Base-by-base conservation (phyloP, 768 basidiomycete species). In the Filobasidium wieringae region DNA sequence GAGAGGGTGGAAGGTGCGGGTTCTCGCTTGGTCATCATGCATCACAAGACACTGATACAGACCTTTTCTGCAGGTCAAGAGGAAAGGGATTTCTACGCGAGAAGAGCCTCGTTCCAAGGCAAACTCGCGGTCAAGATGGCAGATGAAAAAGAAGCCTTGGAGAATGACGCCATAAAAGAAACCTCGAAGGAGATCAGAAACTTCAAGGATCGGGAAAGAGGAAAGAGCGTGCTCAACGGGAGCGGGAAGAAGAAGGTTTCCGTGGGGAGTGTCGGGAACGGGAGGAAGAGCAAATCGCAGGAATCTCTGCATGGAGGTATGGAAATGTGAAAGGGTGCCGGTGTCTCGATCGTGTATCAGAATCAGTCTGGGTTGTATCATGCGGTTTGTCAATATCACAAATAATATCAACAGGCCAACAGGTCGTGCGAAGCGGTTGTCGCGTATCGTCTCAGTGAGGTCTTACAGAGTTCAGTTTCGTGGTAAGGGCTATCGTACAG, bases 91-190 rank as follows among this genome's bases (percentile, higher is more conserved):
- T 74, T 73, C 66, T 75, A 72, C 67, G 60, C 64, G 11, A 64
- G 61, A 8, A 65, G 74, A 54, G 74, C 72, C 12, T 66, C 64
- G 50, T 75, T 72, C 68, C 66, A 69, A 55, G 74, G 70, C n/a
- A 67, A 64, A 37, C 51, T 61, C 19, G 67, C 67, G 2, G 59
- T 70, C 32, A 71, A 71, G 39, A 64, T 60, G 40, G 62, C 56
- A 7, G 64, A 61, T 26, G 63, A 58, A 32, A 54, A 64, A 19
- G 62, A 63, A 36, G 53, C 57, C 5, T 43, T 59, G 24, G 24
- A 60, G 14, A 14, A 39, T 19, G 53, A 33, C n/a, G 43, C 43
- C 4, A 27, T 47, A 19, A 47, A 47, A 14, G 43, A 47, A 27
- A 47, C 43, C 3, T 19, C 43, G 14, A 47, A 47, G 24, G 43